Evolutionary conservation across 2,329 filamentous ascomycete genomes (phyloP), one percentile per base, ranked within the genome.

Genomic region (Decorospora gaudefroyi): DNA sequence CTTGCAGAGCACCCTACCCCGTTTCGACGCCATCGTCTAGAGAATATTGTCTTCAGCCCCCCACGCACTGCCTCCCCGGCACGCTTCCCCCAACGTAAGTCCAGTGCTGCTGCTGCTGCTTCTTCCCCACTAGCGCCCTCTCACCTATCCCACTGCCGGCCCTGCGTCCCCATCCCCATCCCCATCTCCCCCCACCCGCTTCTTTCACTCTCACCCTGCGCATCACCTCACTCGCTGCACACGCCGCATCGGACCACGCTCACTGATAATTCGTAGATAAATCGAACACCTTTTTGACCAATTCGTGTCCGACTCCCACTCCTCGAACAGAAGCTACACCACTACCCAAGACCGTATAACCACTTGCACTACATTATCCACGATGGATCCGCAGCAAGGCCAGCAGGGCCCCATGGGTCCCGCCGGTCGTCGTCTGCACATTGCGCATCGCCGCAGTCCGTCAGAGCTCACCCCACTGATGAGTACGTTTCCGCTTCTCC

Each of bases 381-480:
- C 49, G 23, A 76, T 76, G 74, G 73, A 76, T 60, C 74, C 74
- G 55, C 72, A 85, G 72, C 80, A 78, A 51, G 52, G 51, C 64
- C 74, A 74, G 60, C 72, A 85, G 72, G 80, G 69, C 50, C 72
- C 73, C 33, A 72, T 74, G 65, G 90, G 90, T 62, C 88, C 89
- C 65, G 76, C 86, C 70, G 90, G 90, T 68, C 90, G 92, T 70
- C 87, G 91, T 72, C 83, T 97, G 72, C 91, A 97, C 78, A 96
- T 97, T 75, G 92, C 92, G 67, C 92, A 97, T 78, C 87, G 92
- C 70, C 86, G 92, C 74, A 96, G 90, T 76, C 93, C 92, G 57
- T 97, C 93, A 61, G 93, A 97, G 80, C 80, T 97, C 74, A 97
- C 92, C 47, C 93, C 92, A 56, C 78, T 97, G 74, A 95, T 97